Base-by-base conservation (phyloP, 768 basidiomycete genomes). In the Auriscalpium vulgare region DNA sequence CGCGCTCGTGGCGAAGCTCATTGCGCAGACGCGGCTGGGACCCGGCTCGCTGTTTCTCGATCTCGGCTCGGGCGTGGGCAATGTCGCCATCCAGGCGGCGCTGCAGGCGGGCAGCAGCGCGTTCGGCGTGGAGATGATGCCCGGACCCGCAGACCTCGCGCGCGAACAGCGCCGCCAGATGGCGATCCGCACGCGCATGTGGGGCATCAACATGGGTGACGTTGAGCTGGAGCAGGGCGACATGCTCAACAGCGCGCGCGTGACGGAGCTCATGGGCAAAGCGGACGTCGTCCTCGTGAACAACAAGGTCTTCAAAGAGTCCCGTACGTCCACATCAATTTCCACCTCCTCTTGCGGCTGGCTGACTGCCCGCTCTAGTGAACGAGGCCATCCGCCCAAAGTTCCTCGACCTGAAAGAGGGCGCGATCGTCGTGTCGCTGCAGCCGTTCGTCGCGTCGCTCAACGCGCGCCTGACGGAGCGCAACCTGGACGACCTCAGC, bases 281-380 rank as follows among this genome's bases (percentile, higher is more conserved):
- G 95, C 97, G 2, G 94, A 98, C 65, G 91, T 99, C 1, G 86
- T 99, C 8, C 73, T 98, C 58, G 87, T 91, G 53, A 91, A 93
- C 67, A 93, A 92, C 67, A 92, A 89, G 70, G 87, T 88, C 1
- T 93, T 92, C 66, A 76, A 79, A 58, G 81, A 86, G 62, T 78
- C 80, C 51, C 67, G 89, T 91, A 63, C 75, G 87, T 82, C 8
- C 4, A n/a, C 35, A 53, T 19, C 44, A 0, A 37, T n/a, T 17
- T n/a, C 43, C 29, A 50, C n/a, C 19, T 13, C 58, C 36, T 36
- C 44, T 53, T 50, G 29, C 4, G 8, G 10, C 17, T 53, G 17
- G 44, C 17, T 51, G 17, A 5, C 43, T 36, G 11, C 29, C 37
- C 44, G 35, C 47, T 43, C 10, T 56, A 91, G 88, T 98, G 58